A percentile compares a stretch with the other conserved stretches of the same genome.
Evolutionary conservation across 495 filamentous ascomycete genomes (phyloP).

Genomic region (Penicillium paradoxum): DNA sequence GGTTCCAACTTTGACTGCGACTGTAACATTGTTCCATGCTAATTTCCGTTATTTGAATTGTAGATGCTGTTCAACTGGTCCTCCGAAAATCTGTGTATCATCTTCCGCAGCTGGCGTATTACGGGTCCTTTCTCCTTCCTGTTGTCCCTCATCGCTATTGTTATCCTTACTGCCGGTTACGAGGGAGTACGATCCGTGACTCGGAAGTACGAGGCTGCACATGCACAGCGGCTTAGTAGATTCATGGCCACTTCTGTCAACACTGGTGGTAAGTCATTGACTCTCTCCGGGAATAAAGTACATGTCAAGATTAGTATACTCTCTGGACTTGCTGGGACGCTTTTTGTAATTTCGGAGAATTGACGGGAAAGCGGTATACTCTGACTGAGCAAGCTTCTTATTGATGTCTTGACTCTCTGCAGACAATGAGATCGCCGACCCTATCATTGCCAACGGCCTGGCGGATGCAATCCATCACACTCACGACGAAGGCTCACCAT

Average conservation of each 20-base stretch:
- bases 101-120: slow-evolving; percentile 90
- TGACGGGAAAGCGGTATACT: slow-evolving; percentile 7
- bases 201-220: slow-evolving; percentile 67
- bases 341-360: neutral
- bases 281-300: neutral
- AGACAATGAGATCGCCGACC: slow-evolving; percentile 44
- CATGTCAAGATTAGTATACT: slow-evolving; percentile 1
- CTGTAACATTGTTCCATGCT: neutral
- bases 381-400: slow-evolving; percentile 25
- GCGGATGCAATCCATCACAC: slow-evolving; percentile 13
- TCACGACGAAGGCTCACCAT: slow-evolving; percentile 62
- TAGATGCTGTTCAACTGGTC: slow-evolving; percentile 98
- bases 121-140: slow-evolving; percentile 64
- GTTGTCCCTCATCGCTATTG: slow-evolving; percentile 74
- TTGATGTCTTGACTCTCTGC: slow-evolving; percentile 33
- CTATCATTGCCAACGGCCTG: slow-evolving; percentile 25
- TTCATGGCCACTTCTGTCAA: slow-evolving; percentile 33
- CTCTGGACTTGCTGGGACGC: neutral
- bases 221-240: slow-evolving; percentile 42
- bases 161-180: slow-evolving; percentile 81
- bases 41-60: neutral
- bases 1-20: neutral
- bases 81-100: slow-evolving; percentile 85
- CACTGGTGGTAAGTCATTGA: slow-evolving; percentile 49
- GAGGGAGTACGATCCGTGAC: slow-evolving; percentile 76